Base-by-base conservation (phyloP, 73 alveolate genomes). In the Stentor roeselii region DNA sequence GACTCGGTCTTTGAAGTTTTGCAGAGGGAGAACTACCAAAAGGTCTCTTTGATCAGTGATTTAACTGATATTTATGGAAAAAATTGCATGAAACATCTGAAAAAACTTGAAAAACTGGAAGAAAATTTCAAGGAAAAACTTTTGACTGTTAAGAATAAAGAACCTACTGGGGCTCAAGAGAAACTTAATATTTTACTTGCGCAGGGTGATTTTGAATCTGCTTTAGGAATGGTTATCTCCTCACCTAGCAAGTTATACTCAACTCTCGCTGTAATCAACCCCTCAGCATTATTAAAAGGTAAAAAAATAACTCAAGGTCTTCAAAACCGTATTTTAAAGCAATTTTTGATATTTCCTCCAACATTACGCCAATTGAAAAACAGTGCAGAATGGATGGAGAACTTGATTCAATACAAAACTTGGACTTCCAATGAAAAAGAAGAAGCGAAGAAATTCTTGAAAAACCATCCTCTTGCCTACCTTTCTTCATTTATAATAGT, bases 201-300 rank as follows among this genome's bases (percentile, higher is more conserved):
- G 42, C n/a, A 67, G 34, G 80, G 80, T 27, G 80, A 67, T 11
- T 67, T 67, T 67, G 80, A 67, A 67, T 21, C n/a, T 14, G 80
- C 80, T 67, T 21, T 67, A 67, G 11, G 11, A 30, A 67, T 21
- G 42, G 80, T 67, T 67, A 67, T 67, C 2, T 11, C 15, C 11
- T 11, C 1, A 1, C 37, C 80, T 1, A 67, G 37, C n/a, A 32
- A 67, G 27, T 34, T 67, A 30, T 67, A 67, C 2, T 21, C 80
- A 67, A 32, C 37, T 67, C 34, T 67, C 21, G 34, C 21, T 21
- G 42, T 67, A 21, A 0, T 67, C 27, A 67, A 67, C 80, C 80
- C 80, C 67, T 50, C 6, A 11, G 67, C 30, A 50, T 21, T 50
- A 11, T 21, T 50, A 11, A 6, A 50, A 50, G 67, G 67, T 11